phyloP scores from a whole-genome alignment of 129 eudicot species.

The Glebionis coronaria region DNA sequence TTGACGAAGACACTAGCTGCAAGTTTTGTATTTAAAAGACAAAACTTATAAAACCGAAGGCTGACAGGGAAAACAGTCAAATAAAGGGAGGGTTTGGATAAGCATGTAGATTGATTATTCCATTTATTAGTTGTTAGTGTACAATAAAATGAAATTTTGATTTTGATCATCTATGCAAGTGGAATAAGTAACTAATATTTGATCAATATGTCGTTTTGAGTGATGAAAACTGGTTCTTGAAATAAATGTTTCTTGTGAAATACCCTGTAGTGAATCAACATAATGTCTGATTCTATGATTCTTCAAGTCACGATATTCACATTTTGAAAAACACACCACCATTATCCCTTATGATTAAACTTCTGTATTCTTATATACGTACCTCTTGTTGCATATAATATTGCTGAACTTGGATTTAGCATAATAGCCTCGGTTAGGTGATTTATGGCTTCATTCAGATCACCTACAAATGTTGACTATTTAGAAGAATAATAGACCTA shows the following conservation, averaged over 20 bases:
- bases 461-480: slow-evolving; percentile 42
- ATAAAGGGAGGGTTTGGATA: slow-evolving; percentile 7
- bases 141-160: too few species aligned
- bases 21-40: background rate
- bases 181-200: too few species aligned
- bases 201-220: too few species aligned
- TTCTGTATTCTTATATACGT: background rate
- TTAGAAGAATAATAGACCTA: background rate
- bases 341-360: slow-evolving; percentile 1
- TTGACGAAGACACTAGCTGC: slow-evolving; percentile 68
- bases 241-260: background rate
- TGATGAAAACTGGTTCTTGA: background rate
- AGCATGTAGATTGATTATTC: background rate
- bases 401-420: slow-evolving; percentile 76
- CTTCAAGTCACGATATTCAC: background rate
- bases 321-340: background rate
- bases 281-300: background rate
- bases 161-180: too few species aligned
- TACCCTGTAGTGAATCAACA: background rate
- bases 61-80: background rate
- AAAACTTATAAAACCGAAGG: slow-evolving; percentile 6
- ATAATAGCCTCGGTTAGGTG: slow-evolving; percentile 63
- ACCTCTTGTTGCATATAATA: slow-evolving; percentile 85
- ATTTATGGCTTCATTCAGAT: slow-evolving; percentile 60
- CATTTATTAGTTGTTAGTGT: background rate